Evolutionary conservation across 2,329 filamentous ascomycete genomes (phyloP).

Genomic region (Epichloe sp.): DNA sequence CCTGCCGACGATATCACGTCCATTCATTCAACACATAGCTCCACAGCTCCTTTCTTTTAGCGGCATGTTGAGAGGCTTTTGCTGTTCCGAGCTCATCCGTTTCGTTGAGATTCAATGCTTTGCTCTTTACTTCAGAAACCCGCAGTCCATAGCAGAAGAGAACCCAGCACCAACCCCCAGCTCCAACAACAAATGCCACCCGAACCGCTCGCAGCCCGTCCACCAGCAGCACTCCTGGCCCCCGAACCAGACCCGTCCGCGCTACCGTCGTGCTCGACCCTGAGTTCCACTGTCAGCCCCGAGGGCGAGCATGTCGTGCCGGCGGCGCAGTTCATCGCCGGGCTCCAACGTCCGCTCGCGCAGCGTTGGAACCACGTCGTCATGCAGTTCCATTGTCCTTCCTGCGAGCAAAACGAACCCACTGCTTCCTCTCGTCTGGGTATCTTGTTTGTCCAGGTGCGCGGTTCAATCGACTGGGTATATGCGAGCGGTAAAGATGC

Average conservation of each 20-base stretch:
- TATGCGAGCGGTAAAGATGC: not conserved
- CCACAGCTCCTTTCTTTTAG: too few relatives aligned
- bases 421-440: slow-evolving; percentile 15
- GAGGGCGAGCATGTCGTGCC: slow-evolving; percentile 33
- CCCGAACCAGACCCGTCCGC: slow-evolving; percentile 5
- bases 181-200: not conserved
- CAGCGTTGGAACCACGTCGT: slow-evolving; percentile 35
- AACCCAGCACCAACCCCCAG: not conserved
- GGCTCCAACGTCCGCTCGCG: slow-evolving; percentile 33
- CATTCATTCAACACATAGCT: too few relatives aligned
- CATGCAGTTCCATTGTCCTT: slow-evolving; percentile 45
- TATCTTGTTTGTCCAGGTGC: not conserved
- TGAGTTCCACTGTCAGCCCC: slow-evolving; percentile 28
- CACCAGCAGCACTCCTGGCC: not conserved
- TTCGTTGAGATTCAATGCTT: too few relatives aligned
- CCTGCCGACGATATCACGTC: too few relatives aligned
- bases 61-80: too few relatives aligned
- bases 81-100: too few relatives aligned
- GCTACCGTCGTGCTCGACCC: slow-evolving; percentile 19
- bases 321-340: slow-evolving; percentile 26
- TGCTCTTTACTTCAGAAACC: not conserved
- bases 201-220: not conserved
- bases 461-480: not conserved
- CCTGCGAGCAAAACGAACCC: slow-evolving; percentile 28
- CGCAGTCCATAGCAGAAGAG: not conserved